A percentile compares a stretch with the other conserved stretches of the same genome.
phyloP scores from a whole-genome alignment of 352 stramenopile species.

The Blastocystis hominis region DNA sequence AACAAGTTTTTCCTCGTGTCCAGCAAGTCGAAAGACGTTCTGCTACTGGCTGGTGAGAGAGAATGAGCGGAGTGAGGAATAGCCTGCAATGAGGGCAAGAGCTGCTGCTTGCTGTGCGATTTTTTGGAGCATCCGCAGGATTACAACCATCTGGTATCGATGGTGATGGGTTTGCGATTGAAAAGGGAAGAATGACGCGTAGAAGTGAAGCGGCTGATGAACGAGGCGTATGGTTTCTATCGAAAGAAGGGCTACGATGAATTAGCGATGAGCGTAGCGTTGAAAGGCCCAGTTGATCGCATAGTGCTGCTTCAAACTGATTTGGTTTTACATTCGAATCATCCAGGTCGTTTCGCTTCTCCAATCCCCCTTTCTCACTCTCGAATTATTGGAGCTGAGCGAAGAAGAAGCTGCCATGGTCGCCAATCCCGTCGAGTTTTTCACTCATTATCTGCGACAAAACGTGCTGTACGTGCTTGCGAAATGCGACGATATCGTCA shows the following conservation, averaged over 20 bases:
- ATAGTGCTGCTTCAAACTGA: constrained; percentile 1
- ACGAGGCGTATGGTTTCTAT: background rate
- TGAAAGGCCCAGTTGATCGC: background rate
- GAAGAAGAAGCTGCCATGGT: background rate
- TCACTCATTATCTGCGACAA: background rate
- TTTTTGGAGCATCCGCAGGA: background rate
- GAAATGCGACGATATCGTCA: background rate
- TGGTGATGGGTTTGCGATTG: background rate
- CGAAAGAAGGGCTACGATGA: background rate
- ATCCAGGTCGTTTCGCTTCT: background rate
- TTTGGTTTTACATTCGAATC: background rate
- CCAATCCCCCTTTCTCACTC: background rate
- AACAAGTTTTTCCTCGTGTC: background rate
- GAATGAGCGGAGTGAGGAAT: background rate
- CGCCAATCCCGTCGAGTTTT: background rate
- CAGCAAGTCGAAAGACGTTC: background rate
- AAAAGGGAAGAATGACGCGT: background rate
- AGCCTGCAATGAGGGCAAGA: constrained; percentile 39
- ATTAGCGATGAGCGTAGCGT: background rate
- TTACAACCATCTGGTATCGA: background rate
- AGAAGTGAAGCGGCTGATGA: constrained; percentile 24
- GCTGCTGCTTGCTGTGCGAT: constrained; percentile 9
- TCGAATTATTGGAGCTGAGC: background rate
- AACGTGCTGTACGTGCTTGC: background rate
- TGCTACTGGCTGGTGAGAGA: background rate